Evolutionary conservation across 2,329 filamentous ascomycete genomes (phyloP), one percentile per base, ranked within the genome.

Genomic region (Botrytis fragariae): DNA sequence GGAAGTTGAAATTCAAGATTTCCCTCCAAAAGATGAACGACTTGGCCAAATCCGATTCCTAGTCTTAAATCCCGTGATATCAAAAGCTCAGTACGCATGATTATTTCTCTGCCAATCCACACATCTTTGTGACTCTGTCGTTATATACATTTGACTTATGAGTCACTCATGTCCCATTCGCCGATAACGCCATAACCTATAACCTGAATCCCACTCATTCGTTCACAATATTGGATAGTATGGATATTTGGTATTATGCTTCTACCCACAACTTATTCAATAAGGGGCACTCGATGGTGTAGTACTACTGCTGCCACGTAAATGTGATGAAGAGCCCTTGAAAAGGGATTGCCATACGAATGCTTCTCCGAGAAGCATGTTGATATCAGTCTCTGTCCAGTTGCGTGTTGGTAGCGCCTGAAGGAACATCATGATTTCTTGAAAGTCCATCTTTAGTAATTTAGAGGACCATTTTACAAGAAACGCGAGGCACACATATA

Each of bases 351-450:
- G 95, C 97, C 96, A 99, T 76, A 99, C 98, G 79, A 96, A 99
- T 4, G 96, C 96, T 84, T 99, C 96, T 81, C 94, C 98, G 61
- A 99, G 86, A 72, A 99, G 86, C 74, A 99, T 87, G 82, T 98
- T 96, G 79, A 99, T 97, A 80, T 99, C 96, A 84, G 98, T 98
- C 81, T 98, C 96, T 1, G 94, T 98, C 96, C 96, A 99, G 72
- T 92, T 89, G 78, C 92, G 92, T 10, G 97, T 99, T 4, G 97
- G 96, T 73, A 99, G 85, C 62, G 94, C 93, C 84, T 99, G 96
- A 72, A 99, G 85, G 81, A 99, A 99, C 95, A 99, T 99, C 95
- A 99, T 98, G 74, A 97, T 92, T 82, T 98, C 95, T 84, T 98
- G 88, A 77, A 98, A 98, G 82, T 99, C 96, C 95, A 98, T 98